Evolutionary conservation across 2,329 filamentous ascomycete species (phyloP), one percentile per base, ranked within the genome.

Genomic region (Aspergillus nomiae): DNA sequence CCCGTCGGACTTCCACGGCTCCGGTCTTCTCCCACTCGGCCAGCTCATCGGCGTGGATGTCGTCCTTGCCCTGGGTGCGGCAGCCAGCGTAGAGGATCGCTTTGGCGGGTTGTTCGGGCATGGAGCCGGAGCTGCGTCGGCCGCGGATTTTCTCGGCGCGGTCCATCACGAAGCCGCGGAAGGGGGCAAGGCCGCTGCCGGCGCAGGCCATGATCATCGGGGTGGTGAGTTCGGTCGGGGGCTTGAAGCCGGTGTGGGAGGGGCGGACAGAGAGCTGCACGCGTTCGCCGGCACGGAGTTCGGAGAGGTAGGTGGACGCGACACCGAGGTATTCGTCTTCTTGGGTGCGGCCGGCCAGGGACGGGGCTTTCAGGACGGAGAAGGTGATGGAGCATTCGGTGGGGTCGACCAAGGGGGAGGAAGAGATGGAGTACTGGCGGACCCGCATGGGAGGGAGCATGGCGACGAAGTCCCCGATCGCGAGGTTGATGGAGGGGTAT

Each of bases 401-500:
- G 0, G 85, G 81, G 64, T 89, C 83, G 66, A 80, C 82, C 0
- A 92, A 81, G 0, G 90, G 89, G 0, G 90, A 92, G 0, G 90
- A 92, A 0, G 90, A 92, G 71, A 94, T 92, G 41, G 88, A 91
- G 80, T 93, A 93, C 74, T 92, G 89, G 21, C 90, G 85, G 46
- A 91, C 84, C 30, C 90, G 87, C 88, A 95, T 91, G 0, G 91
- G 89, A 2, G 90, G 90, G 1, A 93, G 84, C 83, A 92, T 89
- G 41, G 84, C 82, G 9, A 95, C 82, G 79, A 90, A 94, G 24
- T 86, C 78, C 4, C 84, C 84, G 26, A 95, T 84, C 0, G 90
- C 83, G 0, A 94, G 76, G 4, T 84, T 77, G 41, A 91, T 81
- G 0, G 81, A 77, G 0, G 85, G 82, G 72, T 88, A 89, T 11